Evolutionary conservation across 345 rosid species (phyloP).

Genomic region (Populus tremula): DNA sequence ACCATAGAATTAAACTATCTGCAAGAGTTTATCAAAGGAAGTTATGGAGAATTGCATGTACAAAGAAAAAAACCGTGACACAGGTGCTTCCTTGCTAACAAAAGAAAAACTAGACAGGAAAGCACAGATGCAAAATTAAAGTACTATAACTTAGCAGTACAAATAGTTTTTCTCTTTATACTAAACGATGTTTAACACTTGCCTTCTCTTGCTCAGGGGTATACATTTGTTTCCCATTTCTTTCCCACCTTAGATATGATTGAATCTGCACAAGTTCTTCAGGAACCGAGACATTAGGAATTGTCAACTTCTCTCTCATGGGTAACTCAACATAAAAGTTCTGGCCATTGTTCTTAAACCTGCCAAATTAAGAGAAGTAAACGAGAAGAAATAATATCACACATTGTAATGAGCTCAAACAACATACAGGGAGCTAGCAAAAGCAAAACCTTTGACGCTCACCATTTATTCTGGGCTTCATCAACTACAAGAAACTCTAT

Average conservation of each 20-base stretch:
- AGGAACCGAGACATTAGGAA: constrained; percentile 57
- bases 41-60: not conserved
- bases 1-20: not conserved
- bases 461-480: constrained; percentile 85
- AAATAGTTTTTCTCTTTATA: not conserved
- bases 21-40: not conserved
- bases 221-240: constrained; percentile 88
- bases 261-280: constrained; percentile 96
- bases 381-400: not conserved
- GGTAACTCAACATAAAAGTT: constrained; percentile 81
- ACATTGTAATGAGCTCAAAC: constrained; percentile 8
- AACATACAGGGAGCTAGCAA: constrained; percentile 4
- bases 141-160: not conserved
- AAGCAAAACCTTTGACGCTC: constrained; percentile 27
- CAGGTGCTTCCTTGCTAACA: not conserved
- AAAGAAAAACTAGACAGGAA: not conserved
- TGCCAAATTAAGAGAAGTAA: constrained; percentile 26
- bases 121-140: not conserved
- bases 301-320: constrained; percentile 32
- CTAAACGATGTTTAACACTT: constrained; percentile 19
- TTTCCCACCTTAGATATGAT: constrained; percentile 95
- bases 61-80: not conserved
- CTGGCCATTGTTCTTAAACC: constrained; percentile 83
- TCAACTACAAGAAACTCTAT: constrained; percentile 88
- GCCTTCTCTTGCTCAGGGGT: constrained; percentile 74